Conservation (phyloP, 371 early-diverging fungal genomes). For the Mucor lusitanicus region DNA sequence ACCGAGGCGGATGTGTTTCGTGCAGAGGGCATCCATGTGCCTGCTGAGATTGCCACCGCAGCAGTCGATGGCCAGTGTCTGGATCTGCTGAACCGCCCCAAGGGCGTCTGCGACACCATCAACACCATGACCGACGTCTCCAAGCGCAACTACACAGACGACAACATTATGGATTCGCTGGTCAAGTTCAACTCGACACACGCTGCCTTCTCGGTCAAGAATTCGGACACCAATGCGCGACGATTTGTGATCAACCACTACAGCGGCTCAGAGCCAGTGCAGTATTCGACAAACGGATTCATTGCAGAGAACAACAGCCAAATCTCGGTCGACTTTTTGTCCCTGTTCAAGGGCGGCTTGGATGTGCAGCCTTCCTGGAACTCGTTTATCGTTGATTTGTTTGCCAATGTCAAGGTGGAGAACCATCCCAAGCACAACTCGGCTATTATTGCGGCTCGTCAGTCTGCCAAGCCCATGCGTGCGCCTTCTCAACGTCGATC, state of each 20-base stretch:
- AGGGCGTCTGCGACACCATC: slow-evolving; percentile 60
- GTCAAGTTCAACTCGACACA: slow-evolving; percentile 50
- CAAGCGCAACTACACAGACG: slow-evolving; percentile 41
- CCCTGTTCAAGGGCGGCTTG: slow-evolving; percentile 69
- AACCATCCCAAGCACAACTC: slow-evolving; percentile 59
- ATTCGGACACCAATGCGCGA: slow-evolving; percentile 44
- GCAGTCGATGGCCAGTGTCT: slow-evolving; percentile 18
- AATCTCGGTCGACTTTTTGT: slow-evolving; percentile 82
- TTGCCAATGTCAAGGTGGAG: slow-evolving; percentile 54
- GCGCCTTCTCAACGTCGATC: slow-evolving; percentile 42
- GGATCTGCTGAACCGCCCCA: slow-evolving; percentile 50
- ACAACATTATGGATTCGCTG: slow-evolving; percentile 44
- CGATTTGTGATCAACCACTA: slow-evolving; percentile 84
- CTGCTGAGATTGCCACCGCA: slow-evolving; percentile 7
- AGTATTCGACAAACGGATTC: slow-evolving; percentile 77
- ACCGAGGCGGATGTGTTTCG: slow-evolving; percentile 43
- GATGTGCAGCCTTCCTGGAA: slow-evolving; percentile 61
- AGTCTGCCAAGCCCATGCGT: slow-evolving; percentile 59
- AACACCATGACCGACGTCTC: slow-evolving; percentile 51
- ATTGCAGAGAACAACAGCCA: slow-evolving; percentile 71
- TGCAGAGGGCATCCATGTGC: slow-evolving; percentile 59
- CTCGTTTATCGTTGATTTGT: slow-evolving; percentile 41
- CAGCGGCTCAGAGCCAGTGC: slow-evolving; percentile 57
- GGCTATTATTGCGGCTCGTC: slow-evolving; percentile 57
- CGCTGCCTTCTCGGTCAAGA: slow-evolving; percentile 44